Conservation (phyloP, 805 yeast species). For the Candida morakotiae region DNA sequence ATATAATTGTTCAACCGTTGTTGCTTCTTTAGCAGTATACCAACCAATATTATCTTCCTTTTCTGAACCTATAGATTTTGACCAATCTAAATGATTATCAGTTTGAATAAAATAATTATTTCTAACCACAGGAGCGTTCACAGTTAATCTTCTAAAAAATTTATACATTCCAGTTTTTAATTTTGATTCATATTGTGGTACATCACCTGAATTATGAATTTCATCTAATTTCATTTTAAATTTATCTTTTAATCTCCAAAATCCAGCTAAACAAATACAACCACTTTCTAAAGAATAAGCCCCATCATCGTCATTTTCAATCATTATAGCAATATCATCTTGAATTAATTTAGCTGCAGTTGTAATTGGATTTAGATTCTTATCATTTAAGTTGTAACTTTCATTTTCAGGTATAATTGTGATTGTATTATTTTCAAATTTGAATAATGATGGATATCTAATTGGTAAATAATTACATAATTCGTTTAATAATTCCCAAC, state of each 20-base stretch:
- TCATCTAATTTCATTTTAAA: conserved; percentile 48
- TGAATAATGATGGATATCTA: conserved; percentile 55
- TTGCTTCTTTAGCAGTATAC: conserved; percentile 56
- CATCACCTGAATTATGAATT: conserved; percentile 65
- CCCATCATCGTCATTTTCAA: conserved; percentile 55
- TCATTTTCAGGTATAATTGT: conserved; percentile 54
- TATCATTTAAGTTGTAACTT: conserved; percentile 27
- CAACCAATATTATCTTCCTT: conserved; percentile 51
- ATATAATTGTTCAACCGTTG: conserved; percentile 42
- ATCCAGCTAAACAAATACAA: conserved; percentile 61
- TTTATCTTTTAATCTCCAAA: conserved; percentile 66
- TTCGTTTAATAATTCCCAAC: conserved; percentile 52
- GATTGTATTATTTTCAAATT: conserved; percentile 42
- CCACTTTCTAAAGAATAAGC: conserved; percentile 57
- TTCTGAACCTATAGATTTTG: conserved; percentile 59
- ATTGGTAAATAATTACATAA: conserved; percentile 49
- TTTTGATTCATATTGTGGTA: conserved; percentile 59
- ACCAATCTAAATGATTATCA: conserved; percentile 62
- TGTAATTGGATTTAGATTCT: conserved; percentile 49
- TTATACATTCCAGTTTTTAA: conserved; percentile 62
- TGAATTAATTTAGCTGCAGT: conserved; percentile 57
- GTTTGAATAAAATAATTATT: conserved; percentile 66
- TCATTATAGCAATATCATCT: conserved; percentile 66
- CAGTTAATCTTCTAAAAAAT: conserved; percentile 52
- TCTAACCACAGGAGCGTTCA: conserved; percentile 62